Base-by-base conservation (phyloP, 768 basidiomycete species). In the Bullera alba region DNA sequence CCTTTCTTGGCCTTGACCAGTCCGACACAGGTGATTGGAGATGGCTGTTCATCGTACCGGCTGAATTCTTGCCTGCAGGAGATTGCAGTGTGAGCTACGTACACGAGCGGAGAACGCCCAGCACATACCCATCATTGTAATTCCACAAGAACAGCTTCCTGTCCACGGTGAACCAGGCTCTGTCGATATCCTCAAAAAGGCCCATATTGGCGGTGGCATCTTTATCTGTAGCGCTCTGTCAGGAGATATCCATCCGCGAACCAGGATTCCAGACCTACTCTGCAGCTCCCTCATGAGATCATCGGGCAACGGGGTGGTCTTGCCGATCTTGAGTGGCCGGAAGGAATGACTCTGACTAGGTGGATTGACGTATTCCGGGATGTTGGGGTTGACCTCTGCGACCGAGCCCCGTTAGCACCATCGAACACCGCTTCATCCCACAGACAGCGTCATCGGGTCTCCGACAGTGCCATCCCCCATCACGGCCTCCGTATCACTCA, bases 141-240 rank as follows among this genome's bases (percentile, higher is more conserved):
- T 99, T 90, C 95, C 95, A 97, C 21, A 99, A 76, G 64, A 95
- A 87, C 28, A 99, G 77, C 61, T 88, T 87, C 71, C 91, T 83
- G 74, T 96, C 90, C 51, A 93, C 85, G 8, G 88, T 85, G 57
- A 96, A 85, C 90, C 91, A 99, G 0, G 86, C 91, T 39, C 90
- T 81, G 60, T 93, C 89, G 54, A 97, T 87, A 61, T 92, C 87
- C 22, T 90, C 83, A 68, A 97, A 80, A 46, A 99, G 74, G 8
- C 92, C 92, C 85, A 95, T 75, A 30, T 65, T 65, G 3, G 66
- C 66, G 5, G 54, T 59, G n/a, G 55, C 50, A 21, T 65, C 56
- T 35, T 68, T 68, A 37, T 57, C 63, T 68, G 44, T 2, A 22
- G 17, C 22, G 17, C 34, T 42, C 37, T 21, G 8, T 37, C 39